Percentiles rank a stretch among this genome's conserved stretches.
Conservation (phyloP, 495 filamentous ascomycete genomes). For the Rusavskia elegans region DNA sequence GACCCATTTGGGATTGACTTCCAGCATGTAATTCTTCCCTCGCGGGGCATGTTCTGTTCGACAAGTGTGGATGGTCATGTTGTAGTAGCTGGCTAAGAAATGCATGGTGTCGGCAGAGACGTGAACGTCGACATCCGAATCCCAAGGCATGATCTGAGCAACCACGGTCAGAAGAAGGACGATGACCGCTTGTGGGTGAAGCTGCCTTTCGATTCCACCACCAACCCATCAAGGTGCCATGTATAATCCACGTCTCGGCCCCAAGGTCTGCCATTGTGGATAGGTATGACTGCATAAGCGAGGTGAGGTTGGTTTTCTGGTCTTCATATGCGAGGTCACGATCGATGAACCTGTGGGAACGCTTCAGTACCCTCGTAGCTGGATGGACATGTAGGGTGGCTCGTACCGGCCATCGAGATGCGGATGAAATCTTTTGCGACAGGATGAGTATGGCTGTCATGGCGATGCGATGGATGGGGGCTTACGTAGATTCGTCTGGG, state of each 20-base stretch:
- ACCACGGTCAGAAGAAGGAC: not conserved
- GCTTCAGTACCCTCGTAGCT: not conserved
- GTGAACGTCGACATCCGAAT: conserved; percentile 45
- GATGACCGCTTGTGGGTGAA: not conserved
- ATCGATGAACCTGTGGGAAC: conserved; percentile 25
- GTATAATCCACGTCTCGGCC: conserved; percentile 49
- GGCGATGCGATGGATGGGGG: not conserved
- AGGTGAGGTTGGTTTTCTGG: conserved; percentile 28
- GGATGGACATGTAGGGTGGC: not conserved
- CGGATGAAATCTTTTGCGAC: conserved; percentile 33
- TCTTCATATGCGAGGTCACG: conserved; percentile 28
- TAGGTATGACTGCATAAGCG: conserved; percentile 39
- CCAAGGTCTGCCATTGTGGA: conserved; percentile 37
- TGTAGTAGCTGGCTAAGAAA: conserved; percentile 42
- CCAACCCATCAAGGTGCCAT: conserved; percentile 44
- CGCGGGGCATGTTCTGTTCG: conserved; percentile 24
- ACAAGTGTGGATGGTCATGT: conserved; percentile 45
- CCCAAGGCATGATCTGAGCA: conserved; percentile 43
- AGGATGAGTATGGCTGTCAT: conserved; percentile 3
- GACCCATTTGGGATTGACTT: conserved; percentile 43
- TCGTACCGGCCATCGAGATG: conserved; percentile 46
- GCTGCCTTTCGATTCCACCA: conserved; percentile 44
- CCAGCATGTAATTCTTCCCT: conserved; percentile 36
- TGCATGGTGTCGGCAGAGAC: conserved; percentile 38
- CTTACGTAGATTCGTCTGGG: conserved; percentile 40